phyloP scores from a whole-genome alignment of 2,329 filamentous ascomycete species.

The Furcasterigmium sp. region DNA sequence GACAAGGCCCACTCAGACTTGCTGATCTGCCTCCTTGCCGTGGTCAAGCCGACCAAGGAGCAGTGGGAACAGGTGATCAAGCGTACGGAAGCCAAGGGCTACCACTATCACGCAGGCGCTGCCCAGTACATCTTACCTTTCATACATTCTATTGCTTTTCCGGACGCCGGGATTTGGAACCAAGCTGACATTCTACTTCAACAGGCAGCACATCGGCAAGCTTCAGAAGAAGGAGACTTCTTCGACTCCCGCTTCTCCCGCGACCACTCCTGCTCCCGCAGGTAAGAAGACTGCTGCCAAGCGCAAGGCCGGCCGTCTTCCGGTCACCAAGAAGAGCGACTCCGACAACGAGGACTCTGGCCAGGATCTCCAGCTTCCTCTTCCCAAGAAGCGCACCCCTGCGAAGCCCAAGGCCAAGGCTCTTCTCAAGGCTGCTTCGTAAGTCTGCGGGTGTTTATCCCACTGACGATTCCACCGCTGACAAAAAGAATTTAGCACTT shows the following conservation, averaged over 20 bases:
- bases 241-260: constrained; percentile 19
- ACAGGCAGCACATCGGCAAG: constrained; percentile 42
- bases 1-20: constrained; percentile 31
- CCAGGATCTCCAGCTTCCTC: neutral
- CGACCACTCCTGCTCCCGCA: constrained; percentile 9
- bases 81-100: constrained; percentile 27
- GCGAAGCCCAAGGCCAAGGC: constrained; percentile 21
- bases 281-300: constrained; percentile 14
- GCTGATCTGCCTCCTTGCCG: constrained; percentile 28
- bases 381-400: neutral
- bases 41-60: constrained; percentile 26
- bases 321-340: constrained; percentile 6
- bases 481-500: constrained; percentile 11
- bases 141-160: constrained; percentile 1
- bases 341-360: neutral
- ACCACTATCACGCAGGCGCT: constrained; percentile 30
- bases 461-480: constrained; percentile 12
- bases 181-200: constrained; percentile 8
- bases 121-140: constrained; percentile 27
- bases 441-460: too few species aligned
- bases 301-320: constrained; percentile 17
- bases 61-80: constrained; percentile 24
- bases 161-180: neutral
- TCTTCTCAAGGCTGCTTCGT: neutral
- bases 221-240: constrained; percentile 26